These are phyloP conservation scores for Microdochium nivale DNA, from an alignment of 2,329 filamentous ascomycete species.

Conservation along the genomic window DNA sequence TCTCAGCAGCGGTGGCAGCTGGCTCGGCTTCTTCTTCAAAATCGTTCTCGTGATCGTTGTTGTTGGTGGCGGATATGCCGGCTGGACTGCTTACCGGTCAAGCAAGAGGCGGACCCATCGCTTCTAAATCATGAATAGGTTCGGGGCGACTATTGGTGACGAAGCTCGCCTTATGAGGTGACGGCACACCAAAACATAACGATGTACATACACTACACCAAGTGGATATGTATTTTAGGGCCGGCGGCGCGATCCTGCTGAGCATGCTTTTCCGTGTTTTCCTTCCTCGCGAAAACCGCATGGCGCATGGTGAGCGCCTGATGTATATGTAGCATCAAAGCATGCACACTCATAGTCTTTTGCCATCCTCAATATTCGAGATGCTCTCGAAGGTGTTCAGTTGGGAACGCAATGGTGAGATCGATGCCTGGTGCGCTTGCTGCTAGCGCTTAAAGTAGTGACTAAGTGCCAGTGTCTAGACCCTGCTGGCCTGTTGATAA, in stretches of 20 bases:
- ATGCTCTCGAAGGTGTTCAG: too few species aligned
- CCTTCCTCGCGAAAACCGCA: neutral
- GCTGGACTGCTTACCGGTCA: conserved; percentile 74
- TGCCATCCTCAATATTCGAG: neutral
- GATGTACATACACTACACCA: neutral
- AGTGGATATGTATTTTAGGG: neutral
- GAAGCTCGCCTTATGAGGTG: too few species aligned
- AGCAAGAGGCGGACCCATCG: conserved; percentile 51
- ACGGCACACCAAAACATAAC: neutral
- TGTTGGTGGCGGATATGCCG: conserved; percentile 69
- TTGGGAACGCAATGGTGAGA: too few species aligned
- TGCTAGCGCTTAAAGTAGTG: too few species aligned
- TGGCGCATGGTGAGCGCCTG: neutral
- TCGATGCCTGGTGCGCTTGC: too few species aligned
- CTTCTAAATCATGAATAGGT: conserved; percentile 29
- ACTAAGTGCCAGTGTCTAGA: too few species aligned
- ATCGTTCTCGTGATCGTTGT: conserved; percentile 65
- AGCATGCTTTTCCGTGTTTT: neutral
- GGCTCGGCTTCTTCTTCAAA: conserved; percentile 67
- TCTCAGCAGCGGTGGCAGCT: conserved; percentile 39
- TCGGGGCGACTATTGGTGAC: too few species aligned
- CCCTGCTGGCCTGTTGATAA: too few species aligned
- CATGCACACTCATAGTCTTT: neutral
- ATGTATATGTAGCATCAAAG: neutral
- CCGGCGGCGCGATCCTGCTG: neutral